A percentile compares a stretch with the other conserved stretches of the same genome.
These are phyloP conservation scores for Solanum rostratum DNA, from an alignment of 257 asterid species.

Conservation along the genomic window DNA sequence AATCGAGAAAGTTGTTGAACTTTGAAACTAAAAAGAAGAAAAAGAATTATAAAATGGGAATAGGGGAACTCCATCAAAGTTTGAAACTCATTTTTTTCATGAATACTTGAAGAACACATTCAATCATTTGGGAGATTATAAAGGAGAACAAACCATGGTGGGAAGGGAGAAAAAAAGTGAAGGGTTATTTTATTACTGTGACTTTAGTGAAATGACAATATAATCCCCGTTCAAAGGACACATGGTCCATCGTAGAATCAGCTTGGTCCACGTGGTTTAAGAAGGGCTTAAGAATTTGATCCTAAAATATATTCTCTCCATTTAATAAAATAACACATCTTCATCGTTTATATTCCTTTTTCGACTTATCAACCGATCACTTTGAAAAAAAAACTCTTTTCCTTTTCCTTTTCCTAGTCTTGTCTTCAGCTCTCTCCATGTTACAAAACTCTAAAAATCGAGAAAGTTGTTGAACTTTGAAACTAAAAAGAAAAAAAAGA, in stretches of 20 bases:
- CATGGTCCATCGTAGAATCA: constrained; percentile 14
- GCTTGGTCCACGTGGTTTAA: constrained; percentile 33
- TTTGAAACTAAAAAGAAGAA: not conserved
- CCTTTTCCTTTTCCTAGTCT: not conserved
- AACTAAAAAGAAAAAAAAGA: not conserved
- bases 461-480: not conserved
- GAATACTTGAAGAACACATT: not conserved
- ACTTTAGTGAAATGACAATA: constrained; percentile 22
- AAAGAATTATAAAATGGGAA: not conserved
- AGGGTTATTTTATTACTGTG: not conserved
- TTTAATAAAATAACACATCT: too few species aligned
- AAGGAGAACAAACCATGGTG: not conserved
- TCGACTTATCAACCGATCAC: constrained; percentile 19
- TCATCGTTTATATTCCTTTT: too few species aligned
- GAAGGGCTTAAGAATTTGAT: constrained; percentile 10
- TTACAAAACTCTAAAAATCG: not conserved
- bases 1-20: not conserved
- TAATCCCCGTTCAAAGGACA: constrained; percentile 26
- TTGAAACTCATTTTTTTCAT: not conserved
- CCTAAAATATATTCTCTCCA: constrained; percentile 9
- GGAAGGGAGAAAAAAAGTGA: not conserved
- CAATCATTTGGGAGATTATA: not conserved
- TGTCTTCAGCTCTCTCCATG: constrained; percentile 29
- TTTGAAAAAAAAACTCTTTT: constrained; percentile 6
- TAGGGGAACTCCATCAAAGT: not conserved